A percentile compares a stretch with the other conserved stretches of the same genome.
These are phyloP conservation scores for Glycine tomentella DNA, from an alignment of 306 rosid species.

Conservation along the genomic window DNA sequence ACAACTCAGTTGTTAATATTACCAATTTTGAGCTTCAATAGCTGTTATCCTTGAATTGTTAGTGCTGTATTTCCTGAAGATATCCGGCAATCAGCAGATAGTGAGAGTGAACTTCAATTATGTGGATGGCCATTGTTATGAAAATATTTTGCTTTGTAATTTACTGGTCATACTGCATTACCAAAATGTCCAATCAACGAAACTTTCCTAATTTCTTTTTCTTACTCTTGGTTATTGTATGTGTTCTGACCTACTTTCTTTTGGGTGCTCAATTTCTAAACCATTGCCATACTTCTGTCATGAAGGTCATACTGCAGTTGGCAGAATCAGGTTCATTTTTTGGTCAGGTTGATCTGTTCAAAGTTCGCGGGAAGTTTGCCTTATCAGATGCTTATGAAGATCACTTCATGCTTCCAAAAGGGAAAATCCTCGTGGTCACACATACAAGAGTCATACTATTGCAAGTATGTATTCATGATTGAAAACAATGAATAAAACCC, in stretches of 20 bases:
- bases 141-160: slow-evolving; percentile 27
- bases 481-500: slow-evolving; percentile 25
- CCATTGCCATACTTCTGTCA: slow-evolving; percentile 44
- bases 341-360: slow-evolving; percentile 95
- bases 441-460: slow-evolving; percentile 83
- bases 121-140: slow-evolving; percentile 24
- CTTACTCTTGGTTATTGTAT: slow-evolving; percentile 24
- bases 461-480: slow-evolving; percentile 72
- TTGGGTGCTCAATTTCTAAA: slow-evolving; percentile 38
- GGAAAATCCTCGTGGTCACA: slow-evolving; percentile 80
- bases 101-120: slow-evolving; percentile 9
- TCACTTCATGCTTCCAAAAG: slow-evolving; percentile 91
- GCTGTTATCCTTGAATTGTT: slow-evolving; percentile 11
- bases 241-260: slow-evolving; percentile 29
- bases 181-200: slow-evolving; percentile 23
- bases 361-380: slow-evolving; percentile 98
- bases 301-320: slow-evolving; percentile 91
- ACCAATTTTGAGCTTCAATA: slow-evolving; percentile 19
- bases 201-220: slow-evolving; percentile 23
- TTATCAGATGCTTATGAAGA: slow-evolving; percentile 97
- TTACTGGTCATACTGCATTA: slow-evolving; percentile 27
- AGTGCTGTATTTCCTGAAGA: slow-evolving; percentile 23
- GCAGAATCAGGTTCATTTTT: slow-evolving; percentile 99
- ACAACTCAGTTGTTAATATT: not conserved
- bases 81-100: not conserved